Conservation (phyloP, 768 basidiomycete species). For the Phlebiopsis gigantea region DNA sequence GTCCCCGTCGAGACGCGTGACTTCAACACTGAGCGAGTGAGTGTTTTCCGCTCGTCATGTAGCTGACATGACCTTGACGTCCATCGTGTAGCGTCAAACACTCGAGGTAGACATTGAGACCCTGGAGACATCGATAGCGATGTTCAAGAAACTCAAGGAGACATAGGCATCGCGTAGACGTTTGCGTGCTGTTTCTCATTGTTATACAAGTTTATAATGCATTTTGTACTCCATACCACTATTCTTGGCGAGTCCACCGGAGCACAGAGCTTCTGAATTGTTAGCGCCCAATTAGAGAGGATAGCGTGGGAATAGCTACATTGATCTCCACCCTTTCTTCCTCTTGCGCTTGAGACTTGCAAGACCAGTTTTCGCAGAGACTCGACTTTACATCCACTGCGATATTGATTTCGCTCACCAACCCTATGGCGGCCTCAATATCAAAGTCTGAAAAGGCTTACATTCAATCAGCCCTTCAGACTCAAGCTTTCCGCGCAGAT, state of each 20-base stretch:
- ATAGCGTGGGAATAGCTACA: no score
- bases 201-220: background rate
- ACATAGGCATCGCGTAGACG: background rate
- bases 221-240: no score
- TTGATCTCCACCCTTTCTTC: no score
- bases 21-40: constrained; percentile 79
- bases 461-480: constrained; percentile 59
- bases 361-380: no score
- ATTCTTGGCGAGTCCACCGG: no score
- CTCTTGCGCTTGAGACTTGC: no score
- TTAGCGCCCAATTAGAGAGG: no score
- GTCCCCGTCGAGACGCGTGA: constrained; percentile 74
- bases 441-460: constrained; percentile 82
- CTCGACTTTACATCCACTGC: no score
- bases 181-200: background rate
- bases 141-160: constrained; percentile 69
- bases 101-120: constrained; percentile 77
- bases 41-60: constrained; percentile 1
- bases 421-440: constrained; percentile 23
- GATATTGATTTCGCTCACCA: no score
- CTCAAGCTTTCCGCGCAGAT: constrained; percentile 67
- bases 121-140: constrained; percentile 62
- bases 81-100: constrained; percentile 54
- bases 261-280: no score
- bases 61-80: background rate